Percentiles rank a stretch among this genome's conserved stretches.
Conservation (phyloP, 1,284 basidiomycete species). For the Boletus smithii region DNA sequence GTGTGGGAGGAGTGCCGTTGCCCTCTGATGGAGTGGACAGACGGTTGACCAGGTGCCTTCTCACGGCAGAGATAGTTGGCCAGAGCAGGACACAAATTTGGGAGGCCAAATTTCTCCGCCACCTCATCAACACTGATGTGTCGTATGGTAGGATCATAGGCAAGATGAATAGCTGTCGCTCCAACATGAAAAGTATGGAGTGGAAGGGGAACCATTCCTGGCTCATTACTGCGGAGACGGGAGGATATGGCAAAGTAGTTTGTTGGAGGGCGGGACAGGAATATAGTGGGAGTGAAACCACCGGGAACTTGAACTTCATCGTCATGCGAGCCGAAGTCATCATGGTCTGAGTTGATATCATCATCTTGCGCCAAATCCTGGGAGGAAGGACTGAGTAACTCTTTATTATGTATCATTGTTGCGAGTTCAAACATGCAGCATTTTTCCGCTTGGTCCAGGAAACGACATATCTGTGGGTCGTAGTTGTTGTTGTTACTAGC, state of each 20-base stretch:
- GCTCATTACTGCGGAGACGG: too few relatives aligned
- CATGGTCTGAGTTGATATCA: too few relatives aligned
- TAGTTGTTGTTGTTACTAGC: constrained; percentile 30
- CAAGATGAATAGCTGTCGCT: background rate
- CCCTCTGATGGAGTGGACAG: background rate
- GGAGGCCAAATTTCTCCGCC: background rate
- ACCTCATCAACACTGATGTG: background rate
- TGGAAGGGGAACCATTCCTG: background rate
- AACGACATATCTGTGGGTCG: constrained; percentile 31
- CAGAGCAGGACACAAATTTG: background rate
- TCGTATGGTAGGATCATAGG: background rate
- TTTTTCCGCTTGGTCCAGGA: constrained; percentile 29
- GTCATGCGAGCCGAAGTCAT: too few relatives aligned
- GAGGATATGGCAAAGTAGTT: too few relatives aligned
- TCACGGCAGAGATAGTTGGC: background rate
- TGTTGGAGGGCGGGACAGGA: too few relatives aligned
- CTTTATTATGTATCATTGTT: too few relatives aligned
- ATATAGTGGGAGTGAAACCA: too few relatives aligned
- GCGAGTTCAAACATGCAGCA: background rate
- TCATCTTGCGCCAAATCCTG: too few relatives aligned
- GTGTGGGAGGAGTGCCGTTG: background rate
- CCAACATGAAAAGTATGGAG: background rate
- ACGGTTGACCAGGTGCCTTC: background rate
- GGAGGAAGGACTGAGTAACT: too few relatives aligned
- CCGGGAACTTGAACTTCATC: too few relatives aligned